Evolutionary conservation across 129 eudicot species (phyloP).

Genomic region (Tagetes patula): DNA sequence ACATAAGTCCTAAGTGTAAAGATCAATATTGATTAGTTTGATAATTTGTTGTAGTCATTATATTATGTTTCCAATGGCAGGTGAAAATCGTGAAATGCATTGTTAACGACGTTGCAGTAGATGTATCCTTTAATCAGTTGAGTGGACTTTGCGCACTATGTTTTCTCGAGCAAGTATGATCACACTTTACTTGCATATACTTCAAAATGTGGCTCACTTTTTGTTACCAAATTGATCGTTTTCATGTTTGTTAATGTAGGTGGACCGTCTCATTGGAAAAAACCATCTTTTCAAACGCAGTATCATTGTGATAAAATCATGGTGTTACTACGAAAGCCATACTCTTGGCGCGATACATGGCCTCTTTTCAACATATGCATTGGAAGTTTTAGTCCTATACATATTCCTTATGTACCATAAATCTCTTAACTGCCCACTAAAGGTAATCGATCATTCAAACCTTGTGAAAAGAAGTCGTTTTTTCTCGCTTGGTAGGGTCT

Average conservation of each 20-base stretch:
- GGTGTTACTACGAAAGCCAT: slow-evolving; percentile 91
- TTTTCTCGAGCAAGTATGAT: slow-evolving; percentile 87
- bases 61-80: slow-evolving; percentile 48
- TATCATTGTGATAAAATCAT: slow-evolving; percentile 73
- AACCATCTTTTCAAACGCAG: slow-evolving; percentile 87
- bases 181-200: slow-evolving; percentile 8
- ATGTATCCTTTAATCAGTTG: slow-evolving; percentile 81
- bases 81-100: slow-evolving; percentile 87
- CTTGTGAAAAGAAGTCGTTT: slow-evolving; percentile 1
- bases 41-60: neutral
- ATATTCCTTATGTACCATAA: slow-evolving; percentile 57
- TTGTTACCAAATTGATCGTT: neutral
- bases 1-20: too few species aligned
- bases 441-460: slow-evolving; percentile 44
- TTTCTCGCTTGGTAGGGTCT: too few species aligned
- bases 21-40: neutral
- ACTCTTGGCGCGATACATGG: slow-evolving; percentile 85
- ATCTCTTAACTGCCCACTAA: slow-evolving; percentile 59
- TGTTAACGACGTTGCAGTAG: slow-evolving; percentile 53
- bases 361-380: slow-evolving; percentile 79
- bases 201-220: neutral
- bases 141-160: slow-evolving; percentile 87
- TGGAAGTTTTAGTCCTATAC: slow-evolving; percentile 73
- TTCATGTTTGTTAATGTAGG: slow-evolving; percentile 41
- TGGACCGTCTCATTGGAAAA: slow-evolving; percentile 66